Evolutionary conservation across 2,329 filamentous ascomycete species (phyloP), one percentile per base, ranked within the genome.

Genomic region (Fusarium transvaalense): DNA sequence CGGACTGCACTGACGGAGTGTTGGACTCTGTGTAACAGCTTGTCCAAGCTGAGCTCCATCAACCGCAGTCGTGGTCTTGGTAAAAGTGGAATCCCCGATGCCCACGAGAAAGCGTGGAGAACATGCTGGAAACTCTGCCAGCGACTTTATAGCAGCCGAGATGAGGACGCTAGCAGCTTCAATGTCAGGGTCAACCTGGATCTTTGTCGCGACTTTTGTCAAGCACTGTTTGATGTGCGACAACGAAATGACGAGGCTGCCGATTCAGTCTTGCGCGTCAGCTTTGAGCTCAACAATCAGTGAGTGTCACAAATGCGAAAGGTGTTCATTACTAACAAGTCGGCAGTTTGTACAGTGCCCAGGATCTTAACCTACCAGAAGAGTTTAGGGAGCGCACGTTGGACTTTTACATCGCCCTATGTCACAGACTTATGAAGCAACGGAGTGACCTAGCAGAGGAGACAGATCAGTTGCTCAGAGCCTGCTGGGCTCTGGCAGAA

Each of bases 341-440:
- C 10, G 15, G 3, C 58, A 89, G 87, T 78, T 85, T 98, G 3
- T 97, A 95, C 81, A 97, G 95, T 76, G 94, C 93, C 1, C 93
- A 97, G 74, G 93, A 97, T 70, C 83, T 80, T 32, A 90, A 88
- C 56, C 83, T 97, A 6, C 95, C 94, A 0, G 92, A 97, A 74
- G 89, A 91, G 1, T 97, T 98, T 76, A 88, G 91, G 53, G 94
- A 97, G 78, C 86, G 94, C 61, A 97, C 95, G 0, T 79, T 98
- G 58, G 95, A 97, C 74, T 97, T 97, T 74, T 97, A 97, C 75
- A 91, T 97, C 71, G 97, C 95, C 0, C 79, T 98, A 4, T 97
- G 95, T 75, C 95, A 97, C 78, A 89, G 95, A 38, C 81, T 97
- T n/a, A 97, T 97, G 94, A 97, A 97, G 78, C 93, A 97, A 78